phyloP scores from a whole-genome alignment of 208 protist genomes.

The Hexamita inflata region DNA sequence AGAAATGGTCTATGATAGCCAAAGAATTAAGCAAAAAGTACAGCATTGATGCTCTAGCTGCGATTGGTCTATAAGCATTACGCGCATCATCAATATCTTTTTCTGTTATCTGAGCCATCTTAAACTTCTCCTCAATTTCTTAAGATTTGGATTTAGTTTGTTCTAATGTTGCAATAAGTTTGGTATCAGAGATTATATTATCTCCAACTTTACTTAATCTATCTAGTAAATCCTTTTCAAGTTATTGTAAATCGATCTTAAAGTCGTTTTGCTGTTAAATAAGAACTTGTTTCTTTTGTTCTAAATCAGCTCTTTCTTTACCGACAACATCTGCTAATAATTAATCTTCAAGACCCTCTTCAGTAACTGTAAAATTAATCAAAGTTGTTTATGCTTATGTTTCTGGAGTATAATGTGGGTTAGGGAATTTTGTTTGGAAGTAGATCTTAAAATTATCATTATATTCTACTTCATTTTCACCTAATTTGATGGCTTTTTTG shows the following conservation, averaged over 20 bases:
- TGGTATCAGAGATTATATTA: conserved; percentile 81
- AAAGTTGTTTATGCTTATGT: conserved; percentile 89
- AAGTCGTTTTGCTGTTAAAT: conserved; percentile 87
- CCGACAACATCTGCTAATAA: conserved; percentile 86
- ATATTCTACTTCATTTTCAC: conserved; percentile 79
- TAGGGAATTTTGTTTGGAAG: conserved; percentile 87
- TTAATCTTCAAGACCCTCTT: conserved; percentile 89
- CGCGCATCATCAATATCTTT: conserved; percentile 75
- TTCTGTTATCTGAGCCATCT: conserved; percentile 70
- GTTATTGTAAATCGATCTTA: conserved; percentile 86
- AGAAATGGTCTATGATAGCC: conserved; percentile 88
- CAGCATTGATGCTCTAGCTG: conserved; percentile 71
- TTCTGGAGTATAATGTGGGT: conserved; percentile 95
- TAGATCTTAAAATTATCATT: conserved; percentile 80
- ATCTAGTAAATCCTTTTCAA: conserved; percentile 82
- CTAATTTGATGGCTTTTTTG: conserved; percentile 67
- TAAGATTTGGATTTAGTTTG: conserved; percentile 79
- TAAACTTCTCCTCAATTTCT: conserved; percentile 78
- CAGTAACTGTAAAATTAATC: conserved; percentile 90
- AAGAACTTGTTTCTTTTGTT: conserved; percentile 73
- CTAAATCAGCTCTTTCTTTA: conserved; percentile 83
- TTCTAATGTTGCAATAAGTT: conserved; percentile 82
- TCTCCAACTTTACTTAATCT: conserved; percentile 72
- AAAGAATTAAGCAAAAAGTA: conserved; percentile 85
- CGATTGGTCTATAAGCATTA: conserved; percentile 77